Evolutionary conservation across 768 basidiomycete species (phyloP).

Genomic region (Collybiopsis confluens): DNA sequence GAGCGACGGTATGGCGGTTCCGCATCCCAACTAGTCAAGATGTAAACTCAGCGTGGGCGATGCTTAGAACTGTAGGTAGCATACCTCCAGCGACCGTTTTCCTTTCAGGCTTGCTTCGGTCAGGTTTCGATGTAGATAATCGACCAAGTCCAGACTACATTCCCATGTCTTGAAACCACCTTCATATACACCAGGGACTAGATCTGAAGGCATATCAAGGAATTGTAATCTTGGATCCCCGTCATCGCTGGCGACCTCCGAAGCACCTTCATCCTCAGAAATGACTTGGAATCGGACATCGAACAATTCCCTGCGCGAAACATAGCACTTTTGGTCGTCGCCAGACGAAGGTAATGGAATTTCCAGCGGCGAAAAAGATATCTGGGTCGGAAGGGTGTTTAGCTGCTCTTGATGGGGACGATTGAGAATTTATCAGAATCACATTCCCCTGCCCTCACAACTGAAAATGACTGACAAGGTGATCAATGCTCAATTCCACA

Average conservation of each 20-base stretch:
- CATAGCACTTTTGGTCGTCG: too few relatives aligned
- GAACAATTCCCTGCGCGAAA: constrained; percentile 78
- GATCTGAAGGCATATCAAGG: constrained; percentile 81
- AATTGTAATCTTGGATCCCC: constrained; percentile 49
- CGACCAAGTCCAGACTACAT: constrained; percentile 83
- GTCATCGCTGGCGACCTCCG: constrained; percentile 20
- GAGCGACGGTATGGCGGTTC: constrained; percentile 82
- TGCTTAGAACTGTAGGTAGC: constrained; percentile 10
- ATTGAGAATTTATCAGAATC: too few relatives aligned
- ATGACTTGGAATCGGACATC: constrained; percentile 96
- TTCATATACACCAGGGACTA: constrained; percentile 90
- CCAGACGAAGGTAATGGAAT: too few relatives aligned
- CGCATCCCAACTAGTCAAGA: constrained; percentile 80
- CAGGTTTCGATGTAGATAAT: constrained; percentile 44
- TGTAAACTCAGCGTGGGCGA: neutral
- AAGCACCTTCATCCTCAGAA: constrained; percentile 33
- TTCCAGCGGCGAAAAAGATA: too few relatives aligned
- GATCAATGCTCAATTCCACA: too few relatives aligned
- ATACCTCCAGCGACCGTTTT: constrained; percentile 69
- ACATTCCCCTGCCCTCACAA: too few relatives aligned
- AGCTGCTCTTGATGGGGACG: too few relatives aligned
- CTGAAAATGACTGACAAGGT: too few relatives aligned
- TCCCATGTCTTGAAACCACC: constrained; percentile 99
- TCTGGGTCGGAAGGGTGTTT: too few relatives aligned
- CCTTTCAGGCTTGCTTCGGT: constrained; percentile 31